These are phyloP conservation scores for Symbiodinium natans DNA, from an alignment of 73 alveolate species.

Conservation along the genomic window DNA sequence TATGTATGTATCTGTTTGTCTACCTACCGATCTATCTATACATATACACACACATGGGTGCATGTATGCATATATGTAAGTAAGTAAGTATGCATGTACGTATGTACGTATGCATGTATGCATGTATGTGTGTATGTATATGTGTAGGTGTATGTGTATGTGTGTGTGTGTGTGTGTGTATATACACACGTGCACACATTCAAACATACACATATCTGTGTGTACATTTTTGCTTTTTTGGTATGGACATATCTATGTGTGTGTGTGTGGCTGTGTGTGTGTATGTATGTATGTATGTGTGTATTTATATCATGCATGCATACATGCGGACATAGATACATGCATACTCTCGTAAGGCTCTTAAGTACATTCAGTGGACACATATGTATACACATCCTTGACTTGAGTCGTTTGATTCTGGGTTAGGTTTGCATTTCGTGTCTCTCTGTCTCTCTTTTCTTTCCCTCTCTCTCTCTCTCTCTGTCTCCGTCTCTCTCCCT, in stretches of 20 bases:
- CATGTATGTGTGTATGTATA: no score
- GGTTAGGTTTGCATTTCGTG: neutral
- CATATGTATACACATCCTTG: neutral
- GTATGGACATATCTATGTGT: no score
- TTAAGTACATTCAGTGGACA: neutral
- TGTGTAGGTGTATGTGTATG: neutral
- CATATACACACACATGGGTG: no score
- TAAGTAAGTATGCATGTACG: neutral
- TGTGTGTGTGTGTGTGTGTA: no score
- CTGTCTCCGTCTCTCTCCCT: neutral
- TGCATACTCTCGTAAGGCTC: neutral
- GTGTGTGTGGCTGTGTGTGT: neutral
- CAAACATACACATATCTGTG: no score
- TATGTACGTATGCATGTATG: neutral
- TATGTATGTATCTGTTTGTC: no score
- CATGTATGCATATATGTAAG: no score
- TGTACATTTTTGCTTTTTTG: no score
- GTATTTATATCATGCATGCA: neutral
- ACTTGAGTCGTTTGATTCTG: neutral
- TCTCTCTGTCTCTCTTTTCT: neutral
- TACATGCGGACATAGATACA: neutral
- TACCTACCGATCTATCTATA: no score
- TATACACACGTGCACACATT: no score
- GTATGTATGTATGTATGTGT: neutral
- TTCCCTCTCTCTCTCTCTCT: no score